phyloP scores from a whole-genome alignment of 2,329 filamentous ascomycete genomes.

The Aspergillus fumigatiaffinis region DNA sequence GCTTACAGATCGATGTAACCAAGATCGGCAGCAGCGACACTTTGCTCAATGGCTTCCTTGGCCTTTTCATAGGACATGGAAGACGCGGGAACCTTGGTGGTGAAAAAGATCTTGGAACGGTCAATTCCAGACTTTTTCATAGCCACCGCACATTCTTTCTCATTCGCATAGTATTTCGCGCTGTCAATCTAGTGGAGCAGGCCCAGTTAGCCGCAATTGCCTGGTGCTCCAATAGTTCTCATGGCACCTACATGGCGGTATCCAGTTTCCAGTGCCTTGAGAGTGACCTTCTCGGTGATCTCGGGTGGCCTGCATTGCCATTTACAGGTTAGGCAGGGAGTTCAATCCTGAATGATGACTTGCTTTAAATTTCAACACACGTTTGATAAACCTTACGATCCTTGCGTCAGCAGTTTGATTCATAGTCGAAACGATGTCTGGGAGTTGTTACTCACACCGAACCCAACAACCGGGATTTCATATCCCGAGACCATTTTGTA shows the following conservation, averaged over 20 bases:
- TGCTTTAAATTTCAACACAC: slow-evolving; percentile 19
- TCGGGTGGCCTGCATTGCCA: slow-evolving; percentile 47
- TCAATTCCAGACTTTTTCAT: slow-evolving; percentile 51
- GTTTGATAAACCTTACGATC: slow-evolving; percentile 38
- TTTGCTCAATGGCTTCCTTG: slow-evolving; percentile 60
- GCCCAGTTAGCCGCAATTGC: not conserved
- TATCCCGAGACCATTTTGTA: slow-evolving; percentile 39
- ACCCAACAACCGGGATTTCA: slow-evolving; percentile 39
- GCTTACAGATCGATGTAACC: slow-evolving; percentile 63
- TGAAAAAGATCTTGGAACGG: slow-evolving; percentile 58
- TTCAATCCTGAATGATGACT: not conserved
- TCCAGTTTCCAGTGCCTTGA: slow-evolving; percentile 53
- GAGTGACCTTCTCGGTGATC: slow-evolving; percentile 54
- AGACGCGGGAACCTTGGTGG: slow-evolving; percentile 55
- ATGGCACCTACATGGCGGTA: slow-evolving; percentile 52
- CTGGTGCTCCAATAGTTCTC: not conserved
- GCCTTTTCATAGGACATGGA: slow-evolving; percentile 60
- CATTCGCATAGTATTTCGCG: slow-evolving; percentile 56
- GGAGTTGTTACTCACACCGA: slow-evolving; percentile 32
- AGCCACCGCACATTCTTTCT: slow-evolving; percentile 51
- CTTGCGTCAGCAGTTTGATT: not conserved
- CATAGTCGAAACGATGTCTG: not conserved
- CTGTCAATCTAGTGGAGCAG: slow-evolving; percentile 48
- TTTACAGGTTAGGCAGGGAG: not conserved
- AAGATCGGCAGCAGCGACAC: slow-evolving; percentile 59